Evolutionary conservation across 306 rosid species (phyloP), one percentile per base, ranked within the genome.

Genomic region (Acmispon strigosus): DNA sequence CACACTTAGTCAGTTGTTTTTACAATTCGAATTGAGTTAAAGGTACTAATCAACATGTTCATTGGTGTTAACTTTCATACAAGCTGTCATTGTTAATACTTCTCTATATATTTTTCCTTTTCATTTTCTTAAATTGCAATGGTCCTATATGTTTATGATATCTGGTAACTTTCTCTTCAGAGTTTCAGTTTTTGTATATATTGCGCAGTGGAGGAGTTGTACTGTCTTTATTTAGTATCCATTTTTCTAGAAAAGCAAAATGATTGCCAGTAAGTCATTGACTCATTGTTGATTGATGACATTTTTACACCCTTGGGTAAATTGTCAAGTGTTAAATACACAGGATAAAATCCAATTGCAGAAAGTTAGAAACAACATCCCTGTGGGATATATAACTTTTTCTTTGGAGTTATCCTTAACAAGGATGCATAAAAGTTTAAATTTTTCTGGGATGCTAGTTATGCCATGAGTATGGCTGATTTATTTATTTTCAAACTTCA

Each of bases 391-490:
- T 64, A n/a, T 48, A 39, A 57, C 52, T 48, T 73, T 20, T 59
- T 39, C 43, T 22, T 41, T 7, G 14, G 69, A 18, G 34, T n/a
- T 19, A 14, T 66, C 59, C 56, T 41, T 73, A 57, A 41, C 37
- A 10, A 39, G 50, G 59, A 58, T 49, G 51, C 42, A 60, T 29
- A 57, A 19, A 66, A 41, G 32, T 13, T 50, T 7, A 68, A 49
- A 19, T 16, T 57, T 39, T 22, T 57, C n/a, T 17, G 9, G 42
- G 37, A 43, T 58, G 66, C 66, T 41, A 27, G 50, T 78, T 49
- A 27, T 47, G 61, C 62, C 24, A 4, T 39, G 66, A 64, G 24
- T 69, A 45, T 48, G 24, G 34, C 63, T 64, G 59, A 71, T 70
- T 24, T 68, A 9, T 43, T 27, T 41, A 14, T 54, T 58, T 42